phyloP scores from a whole-genome alignment of 2,329 filamentous ascomycete species.

The Capronia coronata region DNA sequence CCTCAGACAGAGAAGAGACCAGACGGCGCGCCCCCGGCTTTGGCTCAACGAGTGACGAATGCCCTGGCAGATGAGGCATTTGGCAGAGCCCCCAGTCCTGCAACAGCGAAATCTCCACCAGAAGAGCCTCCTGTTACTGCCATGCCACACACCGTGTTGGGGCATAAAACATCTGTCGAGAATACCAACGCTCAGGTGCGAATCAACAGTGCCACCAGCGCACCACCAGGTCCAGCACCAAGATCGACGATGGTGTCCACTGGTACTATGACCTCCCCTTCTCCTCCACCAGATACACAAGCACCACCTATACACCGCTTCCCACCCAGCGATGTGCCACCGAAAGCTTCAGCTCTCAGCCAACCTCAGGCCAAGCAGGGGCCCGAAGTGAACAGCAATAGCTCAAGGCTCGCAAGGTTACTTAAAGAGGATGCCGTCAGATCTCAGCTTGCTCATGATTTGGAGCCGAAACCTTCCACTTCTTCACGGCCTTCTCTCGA shows the following conservation, averaged over 20 bases:
- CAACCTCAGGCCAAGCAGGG: conserved; percentile 5
- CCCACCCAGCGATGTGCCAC: conserved; percentile 34
- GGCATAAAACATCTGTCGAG: conserved; percentile 24
- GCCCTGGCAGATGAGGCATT: conserved; percentile 83
- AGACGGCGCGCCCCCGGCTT: conserved; percentile 44
- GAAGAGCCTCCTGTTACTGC: conserved; percentile 30
- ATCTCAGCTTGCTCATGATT: conserved; percentile 21
- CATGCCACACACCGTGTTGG: conserved; percentile 23
- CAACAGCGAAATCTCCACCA: conserved; percentile 29
- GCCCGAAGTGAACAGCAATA: conserved; percentile 29
- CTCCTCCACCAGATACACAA: conserved; percentile 36
- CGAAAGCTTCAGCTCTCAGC: conserved; percentile 41
- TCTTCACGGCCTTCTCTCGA: conserved; percentile 66
- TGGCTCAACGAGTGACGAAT: conserved; percentile 64
- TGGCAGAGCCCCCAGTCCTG: conserved; percentile 41
- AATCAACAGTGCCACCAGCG: not conserved
- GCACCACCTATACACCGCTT: conserved; percentile 47
- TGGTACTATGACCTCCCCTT: conserved; percentile 70
- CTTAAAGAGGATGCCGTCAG: conserved; percentile 28
- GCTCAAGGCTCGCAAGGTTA: conserved; percentile 34
- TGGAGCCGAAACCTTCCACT: conserved; percentile 46
- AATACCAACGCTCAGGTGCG: conserved; percentile 12
- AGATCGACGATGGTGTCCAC: conserved; percentile 56
- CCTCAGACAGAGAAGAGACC: conserved; percentile 44
- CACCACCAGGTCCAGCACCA: conserved; percentile 38